Base-by-base conservation (phyloP, 441 rosid genomes). In the Dalechampia spathulata region DNA sequence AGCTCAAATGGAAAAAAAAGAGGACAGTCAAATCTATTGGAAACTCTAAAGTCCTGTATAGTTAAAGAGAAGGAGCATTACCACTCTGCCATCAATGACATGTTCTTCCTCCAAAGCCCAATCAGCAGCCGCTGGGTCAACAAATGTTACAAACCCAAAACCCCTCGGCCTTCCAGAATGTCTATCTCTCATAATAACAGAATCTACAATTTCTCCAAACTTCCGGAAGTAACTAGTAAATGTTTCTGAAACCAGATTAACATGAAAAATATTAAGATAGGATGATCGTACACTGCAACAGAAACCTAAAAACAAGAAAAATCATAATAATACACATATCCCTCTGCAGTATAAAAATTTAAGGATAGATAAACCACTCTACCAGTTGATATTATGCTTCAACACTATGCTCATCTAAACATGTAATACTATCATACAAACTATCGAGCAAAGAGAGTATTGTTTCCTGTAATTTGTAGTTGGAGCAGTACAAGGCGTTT, bases 121-220 rank as follows among this genome's bases (percentile, higher is more conserved):
- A 57, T 86, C 94, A 11, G 84, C 94, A 36, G 76, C 94, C 27
- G 76, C 75, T 59, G 90, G 71, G 62, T 89, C 97, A 34, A 88
- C 83, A 61, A 75, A 89, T 26, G 96, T 92, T 16, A 92, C 80
- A 76, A 92, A 92, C 28, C 98, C 96, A 48, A 86, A 92, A 40
- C 98, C 97, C 23, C 97, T 72, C 14, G 99, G 97, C 58, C 83
- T 83, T 38, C 99, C 96, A 3, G 92, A 75, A 66, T 76, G 66
- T 26, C 94, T 79, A 70, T 92, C 97, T 61, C 77, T 78, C 94
- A 92, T 92, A 38, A 92, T 92, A 39, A 92, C 92, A 0, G 90
- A 83, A 65, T 92, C 96, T 15, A 74, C 72, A 22, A 86, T 80
- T 81, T 89, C 92, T 40, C 99, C 99, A 60, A 81, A 92, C 68